Base-by-base conservation (phyloP, 2,329 filamentous ascomycete genomes). In the Coniochaeta sp. region DNA sequence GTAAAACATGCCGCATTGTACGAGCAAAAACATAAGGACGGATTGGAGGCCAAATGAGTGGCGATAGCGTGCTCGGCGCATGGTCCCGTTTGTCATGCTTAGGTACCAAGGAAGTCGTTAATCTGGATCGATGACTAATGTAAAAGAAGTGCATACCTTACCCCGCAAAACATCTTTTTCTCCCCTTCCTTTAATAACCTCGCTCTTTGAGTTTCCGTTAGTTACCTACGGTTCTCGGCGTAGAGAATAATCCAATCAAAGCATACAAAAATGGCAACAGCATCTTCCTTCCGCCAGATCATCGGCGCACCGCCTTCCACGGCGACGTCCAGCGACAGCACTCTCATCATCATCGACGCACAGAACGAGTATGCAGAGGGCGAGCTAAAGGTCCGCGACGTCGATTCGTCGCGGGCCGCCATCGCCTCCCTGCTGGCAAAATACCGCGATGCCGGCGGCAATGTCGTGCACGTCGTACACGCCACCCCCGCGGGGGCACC, bases 351-450 rank as follows among this genome's bases (percentile, higher is more conserved):
- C 65, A 82, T 87, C 61, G 83, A 87, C 62, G 84, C 84, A 1
- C 85, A 88, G 60, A 86, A 86, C 61, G 85, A 88, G 66, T 87
- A 84, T 56, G 77, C 78, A 10, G 66, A 72, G 2, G 85, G 84
- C 46, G 68, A 74, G 4, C 74, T 87, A 1, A 72, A 75, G 20
- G 78, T 82, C 30, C 67, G 72, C 35, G 75, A 84, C 54, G 73
- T 83, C 1, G 60, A 69, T 0, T 55, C 69, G 4, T 81, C 78
- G 5, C 76, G 82, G 55, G 73, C 75, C 28, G 78, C 71, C 12
- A 87, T 87, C 53, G 68, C 74, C 0, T 60, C 67, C 0, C 70
- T 88, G 0, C 71, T 88, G 0, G 64, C 77, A 18, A 80, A 74
- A 55, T 88, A 87, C 65, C 76, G 85, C n/a, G 61, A 69, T 1